These are phyloP conservation scores for Paracamarosporium sp. DNA, from an alignment of 2,329 filamentous ascomycete genomes.

Conservation along the genomic window DNA sequence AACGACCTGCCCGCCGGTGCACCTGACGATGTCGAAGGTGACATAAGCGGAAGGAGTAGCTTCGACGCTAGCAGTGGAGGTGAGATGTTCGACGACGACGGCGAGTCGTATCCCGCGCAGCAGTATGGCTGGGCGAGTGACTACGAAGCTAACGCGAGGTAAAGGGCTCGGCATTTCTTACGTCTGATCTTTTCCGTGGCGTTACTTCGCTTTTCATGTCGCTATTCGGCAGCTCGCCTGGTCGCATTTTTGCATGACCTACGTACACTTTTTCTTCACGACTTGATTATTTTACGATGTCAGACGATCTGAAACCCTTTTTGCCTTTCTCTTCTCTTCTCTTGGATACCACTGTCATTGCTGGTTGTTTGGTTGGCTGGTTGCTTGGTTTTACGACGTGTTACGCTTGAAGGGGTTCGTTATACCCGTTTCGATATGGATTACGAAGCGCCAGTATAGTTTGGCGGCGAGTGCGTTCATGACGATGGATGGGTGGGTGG, in stretches of 20 bases:
- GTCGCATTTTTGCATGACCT: too few species aligned
- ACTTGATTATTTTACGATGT: conserved; percentile 10
- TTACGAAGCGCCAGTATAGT: too few species aligned
- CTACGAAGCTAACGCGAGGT: conserved; percentile 32
- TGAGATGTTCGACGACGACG: conserved; percentile 75
- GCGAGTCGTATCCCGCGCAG: conserved; percentile 52
- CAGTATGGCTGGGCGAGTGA: conserved; percentile 47
- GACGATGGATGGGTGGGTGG: neutral
- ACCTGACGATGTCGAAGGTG: conserved; percentile 62
- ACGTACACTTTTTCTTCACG: conserved; percentile 1
- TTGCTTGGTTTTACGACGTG: neutral
- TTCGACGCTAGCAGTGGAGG: conserved; percentile 74
- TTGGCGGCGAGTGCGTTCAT: too few species aligned
- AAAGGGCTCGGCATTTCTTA: conserved; percentile 8
- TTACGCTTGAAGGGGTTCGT: neutral
- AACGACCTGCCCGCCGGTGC: conserved; percentile 70
- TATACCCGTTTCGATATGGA: too few species aligned
- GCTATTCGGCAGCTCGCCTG: neutral
- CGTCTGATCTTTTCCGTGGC: neutral
- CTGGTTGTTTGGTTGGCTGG: conserved; percentile 11
- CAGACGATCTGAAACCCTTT: conserved; percentile 13
- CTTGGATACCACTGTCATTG: conserved; percentile 27
- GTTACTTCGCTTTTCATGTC: neutral
- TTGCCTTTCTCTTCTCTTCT: conserved; percentile 12
- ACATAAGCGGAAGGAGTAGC: conserved; percentile 78